Conservation (phyloP, 2,329 filamentous ascomycete species). For the Penicillium sp. region DNA sequence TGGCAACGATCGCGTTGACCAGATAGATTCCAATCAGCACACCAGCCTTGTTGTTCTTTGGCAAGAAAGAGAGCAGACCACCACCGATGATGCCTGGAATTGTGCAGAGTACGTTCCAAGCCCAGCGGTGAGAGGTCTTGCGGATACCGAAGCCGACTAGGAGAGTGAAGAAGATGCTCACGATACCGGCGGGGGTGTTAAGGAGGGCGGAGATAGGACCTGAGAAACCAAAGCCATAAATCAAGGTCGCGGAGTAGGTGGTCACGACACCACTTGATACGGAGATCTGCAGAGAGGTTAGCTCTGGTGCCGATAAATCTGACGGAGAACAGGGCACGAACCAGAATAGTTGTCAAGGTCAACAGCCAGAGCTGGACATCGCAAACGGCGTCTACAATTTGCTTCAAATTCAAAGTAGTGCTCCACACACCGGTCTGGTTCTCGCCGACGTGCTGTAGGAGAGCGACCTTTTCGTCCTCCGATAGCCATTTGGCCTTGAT, state of each 20-base stretch:
- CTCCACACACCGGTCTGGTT: conserved; percentile 61
- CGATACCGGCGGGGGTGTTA: conserved; percentile 51
- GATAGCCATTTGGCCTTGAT: conserved; percentile 48
- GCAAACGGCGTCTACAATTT: conserved; percentile 54
- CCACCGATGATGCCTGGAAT: conserved; percentile 57
- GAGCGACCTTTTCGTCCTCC: conserved; percentile 47
- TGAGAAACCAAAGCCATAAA: conserved; percentile 50
- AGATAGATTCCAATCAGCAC: conserved; percentile 55
- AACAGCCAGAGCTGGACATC: conserved; percentile 57
- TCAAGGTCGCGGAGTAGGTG: conserved; percentile 54
- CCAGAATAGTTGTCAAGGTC: conserved; percentile 37
- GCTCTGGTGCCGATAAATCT: conserved; percentile 25
- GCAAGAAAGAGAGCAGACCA: conserved; percentile 44
- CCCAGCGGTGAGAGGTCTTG: conserved; percentile 48
- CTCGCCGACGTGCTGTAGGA: conserved; percentile 51
- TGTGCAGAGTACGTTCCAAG: conserved; percentile 52
- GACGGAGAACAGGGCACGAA: background rate
- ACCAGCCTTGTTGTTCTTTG: conserved; percentile 48
- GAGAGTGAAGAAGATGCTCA: conserved; percentile 51
- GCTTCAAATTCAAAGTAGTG: conserved; percentile 55
- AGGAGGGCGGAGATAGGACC: conserved; percentile 52
- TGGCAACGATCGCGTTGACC: conserved; percentile 52
- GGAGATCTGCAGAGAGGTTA: conserved; percentile 36
- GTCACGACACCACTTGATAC: conserved; percentile 55
- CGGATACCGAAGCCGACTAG: conserved; percentile 50